Evolutionary conservation across 2,329 filamentous ascomycete species (phyloP).

Genomic region (Penicillium sp.): DNA sequence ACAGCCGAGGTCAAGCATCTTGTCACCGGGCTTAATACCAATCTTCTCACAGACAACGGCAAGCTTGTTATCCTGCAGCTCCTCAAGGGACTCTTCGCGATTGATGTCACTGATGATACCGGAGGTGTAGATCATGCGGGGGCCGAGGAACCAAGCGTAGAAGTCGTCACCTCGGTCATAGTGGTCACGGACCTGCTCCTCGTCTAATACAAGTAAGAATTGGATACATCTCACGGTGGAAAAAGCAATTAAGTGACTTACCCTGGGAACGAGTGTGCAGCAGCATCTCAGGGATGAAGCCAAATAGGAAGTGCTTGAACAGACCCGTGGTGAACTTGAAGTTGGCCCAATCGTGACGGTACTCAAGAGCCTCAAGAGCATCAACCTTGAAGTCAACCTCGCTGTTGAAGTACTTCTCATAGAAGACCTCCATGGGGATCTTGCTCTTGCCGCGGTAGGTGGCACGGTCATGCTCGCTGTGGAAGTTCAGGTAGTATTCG

Average conservation of each 20-base stretch:
- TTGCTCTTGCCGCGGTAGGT: slow-evolving; percentile 52
- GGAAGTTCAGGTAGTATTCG: slow-evolving; percentile 72
- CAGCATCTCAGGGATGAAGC: slow-evolving; percentile 85
- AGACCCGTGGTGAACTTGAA: slow-evolving; percentile 86
- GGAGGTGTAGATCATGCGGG: slow-evolving; percentile 98
- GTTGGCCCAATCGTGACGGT: slow-evolving; percentile 94
- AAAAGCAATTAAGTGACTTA: slow-evolving; percentile 33
- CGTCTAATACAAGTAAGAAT: slow-evolving; percentile 57
- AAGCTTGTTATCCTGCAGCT: slow-evolving; percentile 97
- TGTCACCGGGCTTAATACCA: slow-evolving; percentile 75
- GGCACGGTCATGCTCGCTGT: slow-evolving; percentile 46
- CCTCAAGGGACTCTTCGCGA: slow-evolving; percentile 85
- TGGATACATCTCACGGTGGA: background rate
- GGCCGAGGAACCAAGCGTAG: slow-evolving; percentile 97
- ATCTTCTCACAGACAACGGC: slow-evolving; percentile 96
- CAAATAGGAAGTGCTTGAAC: slow-evolving; percentile 84
- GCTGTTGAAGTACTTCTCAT: slow-evolving; percentile 96
- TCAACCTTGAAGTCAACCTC: slow-evolving; percentile 96
- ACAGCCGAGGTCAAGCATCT: slow-evolving; percentile 90
- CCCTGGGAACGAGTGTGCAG: slow-evolving; percentile 90
- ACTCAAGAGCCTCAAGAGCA: slow-evolving; percentile 83
- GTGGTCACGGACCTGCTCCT: slow-evolving; percentile 96
- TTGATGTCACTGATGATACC: slow-evolving; percentile 88
- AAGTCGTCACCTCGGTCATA: slow-evolving; percentile 98
- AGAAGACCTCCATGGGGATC: slow-evolving; percentile 73